Evolutionary conservation across 495 filamentous ascomycete species (phyloP), one percentile per base, ranked within the genome.

Genomic region (Geopyxis carbonaria): DNA sequence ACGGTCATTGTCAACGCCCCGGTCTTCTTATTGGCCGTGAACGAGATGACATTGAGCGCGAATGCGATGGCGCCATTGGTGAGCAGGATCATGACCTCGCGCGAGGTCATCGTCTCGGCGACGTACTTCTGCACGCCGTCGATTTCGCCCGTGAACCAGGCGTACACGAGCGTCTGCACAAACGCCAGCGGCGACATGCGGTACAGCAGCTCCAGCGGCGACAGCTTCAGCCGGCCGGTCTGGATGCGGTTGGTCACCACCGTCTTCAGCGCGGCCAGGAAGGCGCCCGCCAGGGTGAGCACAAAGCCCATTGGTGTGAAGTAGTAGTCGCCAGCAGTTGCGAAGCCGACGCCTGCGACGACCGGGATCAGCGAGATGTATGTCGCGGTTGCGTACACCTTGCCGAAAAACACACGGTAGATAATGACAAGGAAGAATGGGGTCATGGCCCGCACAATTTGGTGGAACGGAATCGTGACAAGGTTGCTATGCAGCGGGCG

Each of bases 381-480:
- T 15, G 67, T 70, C 4, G 57, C 48, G 27, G 35, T 57, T 16
- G 60, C 57, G 46, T 73, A 73, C 27, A 53, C 55, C 19, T 64
- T 59, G 42, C 51, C 45, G 48, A 64, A 71, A 23, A 57, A 57
- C 31, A 68, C 19, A 23, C 65, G 63, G 55, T 68, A 70, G 50
- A 73, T 70, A 29, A 64, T 44, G 45, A 72, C 65, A 18, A 68
- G 67, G 47, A 68, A 65, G 43, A 70, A 47, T 14, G 69, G 70
- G 22, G 57, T 64, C 8, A 66, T 70, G 15, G 70, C 67, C 22
- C 69, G 68, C 49, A 72, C 61, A 40, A 70, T 68, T 45, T 73
- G 69, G 48, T 72, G 69, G 53, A 73, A 72, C 9, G 69, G 65
- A 5, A 73, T 61, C 4, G 68, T 69, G 22, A 73, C 69, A 50